A percentile compares a stretch with the other conserved stretches of the same genome.
Conservation (phyloP, 2,329 filamentous ascomycete genomes). For the Alternaria tenuissima region DNA sequence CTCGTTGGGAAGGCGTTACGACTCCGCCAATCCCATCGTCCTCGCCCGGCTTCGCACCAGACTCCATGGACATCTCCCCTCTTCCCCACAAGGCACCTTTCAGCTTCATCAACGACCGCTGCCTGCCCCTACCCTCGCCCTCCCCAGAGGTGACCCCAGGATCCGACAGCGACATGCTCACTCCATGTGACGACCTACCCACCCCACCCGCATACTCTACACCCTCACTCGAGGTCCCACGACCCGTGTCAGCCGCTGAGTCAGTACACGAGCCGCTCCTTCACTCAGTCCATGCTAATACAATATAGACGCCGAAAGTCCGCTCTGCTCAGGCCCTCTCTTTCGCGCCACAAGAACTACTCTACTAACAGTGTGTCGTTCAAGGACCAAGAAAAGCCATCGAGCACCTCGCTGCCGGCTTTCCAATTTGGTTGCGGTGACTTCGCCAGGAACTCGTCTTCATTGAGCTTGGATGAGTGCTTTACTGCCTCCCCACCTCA, state of each 20-base stretch:
- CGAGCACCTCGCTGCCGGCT: slow-evolving; percentile 66
- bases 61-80: slow-evolving; percentile 93
- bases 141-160: slow-evolving; percentile 64
- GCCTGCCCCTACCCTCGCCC: slow-evolving; percentile 74
- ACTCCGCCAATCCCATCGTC: slow-evolving; percentile 87
- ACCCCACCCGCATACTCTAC: slow-evolving; percentile 37
- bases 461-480: slow-evolving; percentile 78
- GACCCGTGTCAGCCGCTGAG: slow-evolving; percentile 49
- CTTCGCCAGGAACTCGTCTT: slow-evolving; percentile 61
- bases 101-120: slow-evolving; percentile 65
- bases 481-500: slow-evolving; percentile 82
- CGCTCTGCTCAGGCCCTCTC: slow-evolving; percentile 73
- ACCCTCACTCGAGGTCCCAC: slow-evolving; percentile 41
- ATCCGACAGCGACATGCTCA: slow-evolving; percentile 57
- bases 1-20: slow-evolving; percentile 71
- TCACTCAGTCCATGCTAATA: slow-evolving; percentile 27
- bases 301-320: slow-evolving; percentile 44
- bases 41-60: slow-evolving; percentile 75
- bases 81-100: slow-evolving; percentile 82
- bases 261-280: slow-evolving; percentile 30
- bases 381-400: slow-evolving; percentile 63
- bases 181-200: slow-evolving; percentile 45
- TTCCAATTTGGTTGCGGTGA: slow-evolving; percentile 74
- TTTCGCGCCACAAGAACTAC: slow-evolving; percentile 77
- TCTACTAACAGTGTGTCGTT: slow-evolving; percentile 71